A percentile compares a stretch with the other conserved stretches of the same genome.
Conservation (phyloP, 345 rosid genomes). For the Nasturtium officinale region DNA sequence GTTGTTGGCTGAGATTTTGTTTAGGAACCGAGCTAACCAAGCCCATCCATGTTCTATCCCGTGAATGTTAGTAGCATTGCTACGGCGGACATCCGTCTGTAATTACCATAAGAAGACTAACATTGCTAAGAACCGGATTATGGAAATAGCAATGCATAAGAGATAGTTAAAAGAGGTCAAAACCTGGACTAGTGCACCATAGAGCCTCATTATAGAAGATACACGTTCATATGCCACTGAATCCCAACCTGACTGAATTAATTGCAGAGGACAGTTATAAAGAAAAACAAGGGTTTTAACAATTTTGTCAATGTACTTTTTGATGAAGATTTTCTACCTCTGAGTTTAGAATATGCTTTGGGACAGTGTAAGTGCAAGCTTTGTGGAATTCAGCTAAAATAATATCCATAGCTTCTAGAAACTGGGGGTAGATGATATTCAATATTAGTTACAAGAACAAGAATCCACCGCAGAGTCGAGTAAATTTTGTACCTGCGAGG, state of each 20-base stretch:
- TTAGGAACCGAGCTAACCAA: constrained; percentile 74
- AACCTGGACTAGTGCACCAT: constrained; percentile 95
- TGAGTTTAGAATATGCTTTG: constrained; percentile 70
- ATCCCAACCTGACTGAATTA: constrained; percentile 61
- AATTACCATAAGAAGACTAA: constrained; percentile 19
- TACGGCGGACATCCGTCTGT: constrained; percentile 67
- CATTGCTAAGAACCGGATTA: constrained; percentile 2
- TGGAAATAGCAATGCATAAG: neutral
- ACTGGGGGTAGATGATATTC: constrained; percentile 47
- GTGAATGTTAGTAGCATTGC: constrained; percentile 57
- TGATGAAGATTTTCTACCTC: constrained; percentile 52
- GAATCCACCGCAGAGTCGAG: neutral
- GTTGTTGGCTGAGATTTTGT: constrained; percentile 63
- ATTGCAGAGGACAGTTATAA: neutral
- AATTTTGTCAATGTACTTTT: constrained; percentile 1
- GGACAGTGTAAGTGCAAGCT: constrained; percentile 89
- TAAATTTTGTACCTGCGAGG: constrained; percentile 63
- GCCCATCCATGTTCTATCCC: constrained; percentile 83
- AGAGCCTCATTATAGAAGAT: constrained; percentile 73
- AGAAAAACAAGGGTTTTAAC: neutral
- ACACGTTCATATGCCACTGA: constrained; percentile 68
- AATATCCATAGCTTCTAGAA: constrained; percentile 78
- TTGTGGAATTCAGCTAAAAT: constrained; percentile 84
- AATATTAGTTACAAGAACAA: neutral
- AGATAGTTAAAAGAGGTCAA: neutral